Evolutionary conservation across 208 protist genomes (phyloP).

Genomic region (Leishmania mexicana): DNA sequence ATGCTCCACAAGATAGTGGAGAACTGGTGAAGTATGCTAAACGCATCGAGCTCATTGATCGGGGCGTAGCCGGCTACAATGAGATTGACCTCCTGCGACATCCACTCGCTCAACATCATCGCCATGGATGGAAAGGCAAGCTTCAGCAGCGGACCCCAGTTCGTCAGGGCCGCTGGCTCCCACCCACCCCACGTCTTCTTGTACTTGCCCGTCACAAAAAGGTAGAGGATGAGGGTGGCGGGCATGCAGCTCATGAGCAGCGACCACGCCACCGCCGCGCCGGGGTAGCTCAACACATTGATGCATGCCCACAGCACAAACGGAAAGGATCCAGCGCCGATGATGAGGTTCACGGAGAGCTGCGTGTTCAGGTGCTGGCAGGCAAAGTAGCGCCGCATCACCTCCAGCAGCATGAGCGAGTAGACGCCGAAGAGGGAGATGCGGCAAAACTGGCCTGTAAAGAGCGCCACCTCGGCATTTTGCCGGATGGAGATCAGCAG

Average conservation of each 20-base stretch:
- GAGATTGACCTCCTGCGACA: conserved; percentile 72
- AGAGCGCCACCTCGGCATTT: conserved; percentile 49
- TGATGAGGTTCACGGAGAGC: conserved; percentile 64
- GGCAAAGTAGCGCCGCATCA: conserved; percentile 83
- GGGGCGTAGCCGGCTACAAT: conserved; percentile 67
- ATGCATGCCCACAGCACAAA: conserved; percentile 56
- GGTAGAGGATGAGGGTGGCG: conserved; percentile 53
- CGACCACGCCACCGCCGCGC: conserved; percentile 60
- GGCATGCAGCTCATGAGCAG: conserved; percentile 70
- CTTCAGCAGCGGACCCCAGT: conserved; percentile 63
- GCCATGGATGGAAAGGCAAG: conserved; percentile 77
- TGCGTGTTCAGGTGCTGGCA: conserved; percentile 74
- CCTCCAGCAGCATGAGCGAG: conserved; percentile 71
- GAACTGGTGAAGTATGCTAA: conserved; percentile 68
- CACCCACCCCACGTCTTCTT: conserved; percentile 79
- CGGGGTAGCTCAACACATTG: conserved; percentile 54
- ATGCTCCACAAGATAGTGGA: conserved; percentile 65
- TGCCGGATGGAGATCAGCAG: conserved; percentile 58
- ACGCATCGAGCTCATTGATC: conserved; percentile 64
- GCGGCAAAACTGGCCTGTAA: conserved; percentile 65
- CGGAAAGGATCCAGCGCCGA: conserved; percentile 50
- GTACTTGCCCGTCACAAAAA: conserved; percentile 63
- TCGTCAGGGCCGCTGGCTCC: conserved; percentile 50
- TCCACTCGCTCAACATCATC: conserved; percentile 87
- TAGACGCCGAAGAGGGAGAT: conserved; percentile 64